Evolutionary conservation across 371 early-diverging fungal genomes (phyloP), one percentile per base, ranked within the genome.

Genomic region (Sanchytrium tribonematis): DNA sequence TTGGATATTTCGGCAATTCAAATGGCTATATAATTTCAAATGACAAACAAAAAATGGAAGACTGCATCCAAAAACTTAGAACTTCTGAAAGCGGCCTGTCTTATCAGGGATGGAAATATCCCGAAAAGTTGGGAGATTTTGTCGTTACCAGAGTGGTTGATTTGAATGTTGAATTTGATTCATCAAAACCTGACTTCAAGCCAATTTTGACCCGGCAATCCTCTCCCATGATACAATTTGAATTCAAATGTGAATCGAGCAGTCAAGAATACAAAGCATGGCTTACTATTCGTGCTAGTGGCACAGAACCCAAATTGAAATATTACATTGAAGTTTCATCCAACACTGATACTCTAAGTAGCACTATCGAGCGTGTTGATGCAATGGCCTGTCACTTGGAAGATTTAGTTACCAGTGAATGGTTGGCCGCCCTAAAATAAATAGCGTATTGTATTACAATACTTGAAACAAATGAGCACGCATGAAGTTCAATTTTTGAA

Each of bases 251-350:
- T 69, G 81, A 82, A 31, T 70, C 28, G 30, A 71, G 1, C 69
- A 2, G 66, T 74, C 22, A 73, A 72, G 2, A 66, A 74, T 5
- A 48, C 12, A 48, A 48, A 16, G 48, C 16, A 48, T 48, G 48
- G 68, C 12, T 67, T 67, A 17, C 17, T 67, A 67, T 71, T 30
- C n/a, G 69, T 65, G 73, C 67, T 70, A 80, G 85, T 70, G 94
- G 94, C 17, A 94, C 95, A 0, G 94, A 93, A 74, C 93, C 94
- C 68, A 93, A 94, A 77, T 86, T 95, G 78, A 95, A 95, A 77
- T 95, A 88, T 74, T 95, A 95, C 72, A 80, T 84, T 29, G 96
- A 93, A 73, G 79, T 88, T 31, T 79, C 82, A 31, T 85, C 84
- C 0, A 65, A 30, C n/a, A n/a, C n/a, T n/a, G n/a, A n/a, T n/a